These are phyloP conservation scores for Vitis riparia DNA, from an alignment of 164 flowering plant species.

Conservation along the genomic window DNA sequence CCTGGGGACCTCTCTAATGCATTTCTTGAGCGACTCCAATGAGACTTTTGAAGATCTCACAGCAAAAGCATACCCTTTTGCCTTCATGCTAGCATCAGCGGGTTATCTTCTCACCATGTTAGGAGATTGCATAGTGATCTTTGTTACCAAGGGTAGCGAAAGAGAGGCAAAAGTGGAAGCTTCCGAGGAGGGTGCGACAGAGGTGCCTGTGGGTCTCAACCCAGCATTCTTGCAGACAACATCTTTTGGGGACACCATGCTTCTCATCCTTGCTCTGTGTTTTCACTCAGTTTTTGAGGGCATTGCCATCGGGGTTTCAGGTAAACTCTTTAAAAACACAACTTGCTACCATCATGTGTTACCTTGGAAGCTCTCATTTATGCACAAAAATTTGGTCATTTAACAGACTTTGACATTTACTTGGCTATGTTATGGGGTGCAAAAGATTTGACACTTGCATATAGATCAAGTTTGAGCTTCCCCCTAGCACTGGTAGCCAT, in stretches of 20 bases:
- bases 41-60: constrained; percentile 51
- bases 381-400: no score
- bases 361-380: no score
- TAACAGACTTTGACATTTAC: no score
- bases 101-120: constrained; percentile 85
- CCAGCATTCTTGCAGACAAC: constrained; percentile 44
- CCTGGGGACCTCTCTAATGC: constrained; percentile 74
- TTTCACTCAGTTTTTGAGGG: constrained; percentile 91
- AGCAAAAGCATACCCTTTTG: constrained; percentile 56
- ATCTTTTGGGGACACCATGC: constrained; percentile 60
- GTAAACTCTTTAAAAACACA: constrained; percentile 23
- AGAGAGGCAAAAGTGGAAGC: constrained; percentile 32
- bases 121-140: constrained; percentile 50
- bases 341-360: neutral
- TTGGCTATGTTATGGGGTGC: no score
- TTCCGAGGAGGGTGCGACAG: constrained; percentile 26
- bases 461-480: no score
- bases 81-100: constrained; percentile 71
- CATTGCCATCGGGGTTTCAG: constrained; percentile 81
- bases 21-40: constrained; percentile 75
- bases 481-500: no score
- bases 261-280: constrained; percentile 73
- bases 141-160: constrained; percentile 13
- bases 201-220: constrained; percentile 10
- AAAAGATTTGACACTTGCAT: no score